phyloP scores from a whole-genome alignment of 2,329 filamentous ascomycete species.

The Colletotrichum agaves region DNA sequence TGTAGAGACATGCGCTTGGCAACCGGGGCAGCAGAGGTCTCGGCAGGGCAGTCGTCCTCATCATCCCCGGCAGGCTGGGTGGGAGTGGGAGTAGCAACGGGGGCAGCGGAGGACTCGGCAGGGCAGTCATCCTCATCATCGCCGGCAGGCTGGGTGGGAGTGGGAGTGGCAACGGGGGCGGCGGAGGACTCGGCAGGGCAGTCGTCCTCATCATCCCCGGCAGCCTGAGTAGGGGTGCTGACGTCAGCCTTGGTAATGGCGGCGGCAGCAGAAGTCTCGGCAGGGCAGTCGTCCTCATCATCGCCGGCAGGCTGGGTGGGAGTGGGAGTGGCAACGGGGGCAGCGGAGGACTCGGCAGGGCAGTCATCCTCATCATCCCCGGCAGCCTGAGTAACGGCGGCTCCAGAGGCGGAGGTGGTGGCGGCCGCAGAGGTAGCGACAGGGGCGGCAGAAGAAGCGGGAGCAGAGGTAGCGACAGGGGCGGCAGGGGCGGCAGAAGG shows the following conservation, averaged over 20 bases:
- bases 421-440: constrained; percentile 6
- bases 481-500: neutral
- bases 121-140: constrained; percentile 28
- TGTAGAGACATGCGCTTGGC: constrained; percentile 37
- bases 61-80: neutral
- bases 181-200: constrained; percentile 30
- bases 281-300: constrained; percentile 30
- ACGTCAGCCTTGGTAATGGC: too few relatives aligned
- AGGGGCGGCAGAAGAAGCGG: constrained; percentile 6
- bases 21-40: constrained; percentile 21
- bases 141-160: neutral
- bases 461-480: constrained; percentile 6
- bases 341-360: constrained; percentile 19
- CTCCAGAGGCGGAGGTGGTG: neutral
- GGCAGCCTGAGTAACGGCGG: neutral
- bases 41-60: constrained; percentile 33
- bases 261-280: constrained; percentile 16
- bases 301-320: constrained; percentile 15
- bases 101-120: constrained; percentile 18
- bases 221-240: constrained; percentile 1
- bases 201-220: constrained; percentile 17
- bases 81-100: neutral
- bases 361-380: constrained; percentile 27
- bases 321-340: constrained; percentile 10
- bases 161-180: constrained; percentile 4